These are phyloP conservation scores for Cnidoscolus chayamansa DNA, from an alignment of 441 rosid genomes.

Conservation along the genomic window DNA sequence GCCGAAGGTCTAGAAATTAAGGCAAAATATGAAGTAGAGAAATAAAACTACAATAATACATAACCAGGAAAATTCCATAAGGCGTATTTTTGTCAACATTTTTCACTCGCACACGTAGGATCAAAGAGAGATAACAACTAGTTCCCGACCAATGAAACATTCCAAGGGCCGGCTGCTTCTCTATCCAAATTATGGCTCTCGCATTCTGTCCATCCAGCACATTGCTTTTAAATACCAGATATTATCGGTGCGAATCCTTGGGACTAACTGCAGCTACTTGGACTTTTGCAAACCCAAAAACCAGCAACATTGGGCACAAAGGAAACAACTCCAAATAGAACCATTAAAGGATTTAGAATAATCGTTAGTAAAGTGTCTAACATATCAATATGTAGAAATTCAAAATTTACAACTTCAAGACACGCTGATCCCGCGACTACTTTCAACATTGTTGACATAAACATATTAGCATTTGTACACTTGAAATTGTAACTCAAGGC, in stretches of 20 bases:
- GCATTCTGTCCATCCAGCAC: background rate
- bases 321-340: background rate
- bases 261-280: background rate
- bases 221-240: too few species aligned
- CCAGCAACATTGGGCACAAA: background rate
- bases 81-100: too few species aligned
- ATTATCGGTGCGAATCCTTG: background rate
- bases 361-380: background rate
- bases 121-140: too few species aligned
- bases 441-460: background rate
- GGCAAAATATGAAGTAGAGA: too few species aligned
- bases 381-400: conserved; percentile 5
- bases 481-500: conserved; percentile 19
- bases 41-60: too few species aligned
- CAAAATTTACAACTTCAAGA: conserved; percentile 11
- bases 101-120: too few species aligned
- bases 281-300: background rate
- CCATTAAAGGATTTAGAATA: background rate
- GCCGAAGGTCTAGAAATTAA: too few species aligned
- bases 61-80: too few species aligned
- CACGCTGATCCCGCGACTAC: conserved; percentile 5
- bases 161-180: background rate
- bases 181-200: background rate
- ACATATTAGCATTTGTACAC: conserved; percentile 26
- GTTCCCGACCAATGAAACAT: background rate